A percentile compares a stretch with the other conserved stretches of the same genome.
phyloP scores from a whole-genome alignment of 208 protist species.

The Trypanosoma avium region DNA sequence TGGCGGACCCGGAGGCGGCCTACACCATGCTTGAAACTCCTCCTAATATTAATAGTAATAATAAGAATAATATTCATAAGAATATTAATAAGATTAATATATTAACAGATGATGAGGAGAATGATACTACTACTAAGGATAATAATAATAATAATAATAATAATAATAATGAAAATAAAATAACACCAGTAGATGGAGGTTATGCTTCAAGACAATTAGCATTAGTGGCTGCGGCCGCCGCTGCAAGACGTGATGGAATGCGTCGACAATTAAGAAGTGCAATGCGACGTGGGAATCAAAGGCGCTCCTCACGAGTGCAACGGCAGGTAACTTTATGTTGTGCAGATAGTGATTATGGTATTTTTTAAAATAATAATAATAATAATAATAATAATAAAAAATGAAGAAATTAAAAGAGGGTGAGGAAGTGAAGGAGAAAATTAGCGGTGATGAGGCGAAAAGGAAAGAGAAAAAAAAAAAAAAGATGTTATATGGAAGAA shows the following conservation, averaged over 20 bases:
- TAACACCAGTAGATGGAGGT: no score
- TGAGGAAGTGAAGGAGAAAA: not conserved
- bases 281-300: not conserved
- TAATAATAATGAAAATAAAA: no score
- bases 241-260: no score
- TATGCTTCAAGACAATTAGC: no score
- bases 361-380: conserved; percentile 38
- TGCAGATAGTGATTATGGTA: conserved; percentile 47
- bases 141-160: no score
- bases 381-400: not conserved
- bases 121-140: no score
- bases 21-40: conserved; percentile 25
- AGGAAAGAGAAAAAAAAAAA: not conserved
- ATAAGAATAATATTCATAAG: not conserved
- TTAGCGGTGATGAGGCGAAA: not conserved
- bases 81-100: no score
- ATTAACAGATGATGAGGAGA: no score
- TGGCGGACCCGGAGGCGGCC: conserved; percentile 26
- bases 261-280: no score
- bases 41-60: conserved; percentile 25
- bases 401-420: not conserved
- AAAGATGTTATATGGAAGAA: not conserved
- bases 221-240: no score
- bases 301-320: not conserved
- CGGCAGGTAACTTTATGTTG: conserved; percentile 42